A percentile compares a stretch with the other conserved stretches of the same genome.
Evolutionary conservation across 805 yeast species (phyloP).

Genomic region (Helenozyma baotianmanensis): DNA sequence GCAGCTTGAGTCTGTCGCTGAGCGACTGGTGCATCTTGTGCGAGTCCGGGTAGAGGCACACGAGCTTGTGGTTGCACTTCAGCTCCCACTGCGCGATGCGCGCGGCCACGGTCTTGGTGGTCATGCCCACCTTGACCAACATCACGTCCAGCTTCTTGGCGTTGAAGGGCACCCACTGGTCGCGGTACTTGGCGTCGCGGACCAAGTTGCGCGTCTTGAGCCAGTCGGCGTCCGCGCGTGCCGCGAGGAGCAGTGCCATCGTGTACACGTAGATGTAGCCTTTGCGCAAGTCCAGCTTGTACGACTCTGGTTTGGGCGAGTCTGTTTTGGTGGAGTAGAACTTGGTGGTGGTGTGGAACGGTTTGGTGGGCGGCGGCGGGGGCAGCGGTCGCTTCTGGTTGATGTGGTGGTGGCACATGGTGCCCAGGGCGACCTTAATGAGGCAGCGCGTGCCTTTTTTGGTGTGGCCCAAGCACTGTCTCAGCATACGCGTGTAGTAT

Average conservation of each 20-base stretch:
- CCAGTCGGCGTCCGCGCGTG: conserved; percentile 27
- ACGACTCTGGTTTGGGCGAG: no score
- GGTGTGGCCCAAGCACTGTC: conserved; percentile 14
- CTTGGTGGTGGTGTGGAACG: neutral
- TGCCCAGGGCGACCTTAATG: conserved; percentile 9
- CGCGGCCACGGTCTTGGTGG: conserved; percentile 39
- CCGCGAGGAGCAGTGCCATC: conserved; percentile 32
- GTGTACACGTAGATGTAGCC: conserved; percentile 54
- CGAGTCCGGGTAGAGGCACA: conserved; percentile 31
- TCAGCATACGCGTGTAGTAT: no score
- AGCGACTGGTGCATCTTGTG: conserved; percentile 5
- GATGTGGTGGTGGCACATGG: conserved; percentile 12
- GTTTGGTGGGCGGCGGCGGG: conserved; percentile 1
- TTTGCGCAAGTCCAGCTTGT: conserved; percentile 8
- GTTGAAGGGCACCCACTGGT: conserved; percentile 31
- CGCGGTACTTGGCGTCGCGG: conserved; percentile 11
- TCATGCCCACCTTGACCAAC: conserved; percentile 51
- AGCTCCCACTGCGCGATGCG: conserved; percentile 50
- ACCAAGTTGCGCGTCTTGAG: conserved; percentile 32
- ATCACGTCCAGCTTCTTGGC: conserved; percentile 34
- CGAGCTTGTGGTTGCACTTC: conserved; percentile 45
- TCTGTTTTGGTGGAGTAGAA: neutral
- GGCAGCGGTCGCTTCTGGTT: conserved; percentile 1
- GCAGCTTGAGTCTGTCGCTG: conserved; percentile 2
- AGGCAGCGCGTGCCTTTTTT: conserved; percentile 12